Percentiles rank a stretch among this genome's conserved stretches.
These are phyloP conservation scores for Hortaea werneckii DNA, from an alignment of 2,329 filamentous ascomycete genomes.

Conservation along the genomic window DNA sequence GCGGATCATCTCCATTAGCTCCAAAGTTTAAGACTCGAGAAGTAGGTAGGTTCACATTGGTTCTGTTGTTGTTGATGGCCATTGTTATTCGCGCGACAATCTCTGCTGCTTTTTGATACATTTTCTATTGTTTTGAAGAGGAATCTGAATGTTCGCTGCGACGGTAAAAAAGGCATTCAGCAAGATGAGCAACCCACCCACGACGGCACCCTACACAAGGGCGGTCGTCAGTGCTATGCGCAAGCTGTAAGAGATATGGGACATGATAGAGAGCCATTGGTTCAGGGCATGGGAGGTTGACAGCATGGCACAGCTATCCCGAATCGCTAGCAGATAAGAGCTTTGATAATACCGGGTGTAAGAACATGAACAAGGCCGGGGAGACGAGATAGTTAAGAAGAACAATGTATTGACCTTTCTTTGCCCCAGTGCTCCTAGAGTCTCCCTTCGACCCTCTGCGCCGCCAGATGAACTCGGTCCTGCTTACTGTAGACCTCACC, in stretches of 20 bases:
- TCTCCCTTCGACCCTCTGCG: conserved; percentile 50
- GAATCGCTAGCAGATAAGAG: conserved; percentile 77
- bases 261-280: background rate
- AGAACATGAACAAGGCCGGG: conserved; percentile 10
- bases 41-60: no score
- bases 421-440: conserved; percentile 52
- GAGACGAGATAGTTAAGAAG: no score
- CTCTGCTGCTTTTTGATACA: no score
- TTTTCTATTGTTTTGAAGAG: no score
- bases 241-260: conserved; percentile 53
- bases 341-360: conserved; percentile 90
- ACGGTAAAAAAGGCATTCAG: conserved; percentile 26
- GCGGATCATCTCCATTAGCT: no score
- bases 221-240: conserved; percentile 70
- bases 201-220: conserved; percentile 50
- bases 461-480: conserved; percentile 54
- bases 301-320: conserved; percentile 57
- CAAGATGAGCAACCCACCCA: conserved; percentile 31
- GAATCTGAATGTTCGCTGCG: conserved; percentile 17
- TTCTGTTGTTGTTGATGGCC: no score
- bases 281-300: no score
- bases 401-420: background rate
- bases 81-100: no score
- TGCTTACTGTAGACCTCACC: conserved; percentile 86
- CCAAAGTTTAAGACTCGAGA: no score